Base-by-base conservation (phyloP, 208 protist species). In the Wallacemonas sp. region DNA sequence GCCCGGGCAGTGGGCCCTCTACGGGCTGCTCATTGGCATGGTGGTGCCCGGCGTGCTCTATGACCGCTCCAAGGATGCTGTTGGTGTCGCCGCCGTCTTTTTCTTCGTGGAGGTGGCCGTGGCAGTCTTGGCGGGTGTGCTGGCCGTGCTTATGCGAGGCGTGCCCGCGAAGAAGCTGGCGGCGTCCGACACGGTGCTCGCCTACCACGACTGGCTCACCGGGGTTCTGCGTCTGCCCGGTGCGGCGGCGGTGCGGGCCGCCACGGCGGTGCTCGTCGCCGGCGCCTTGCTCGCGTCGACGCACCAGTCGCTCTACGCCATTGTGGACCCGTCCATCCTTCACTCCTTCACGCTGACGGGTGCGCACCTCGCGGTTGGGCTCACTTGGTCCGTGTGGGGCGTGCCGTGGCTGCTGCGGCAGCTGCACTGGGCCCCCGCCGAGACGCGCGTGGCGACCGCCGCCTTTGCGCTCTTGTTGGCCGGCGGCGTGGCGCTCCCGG, bases 11-110 rank as follows among this genome's bases (percentile, higher is more conserved):
- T 57, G 57, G 22, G 4, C 65, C 1, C 48, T 49, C 2, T 77
- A 74, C 48, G 76, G 79, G 39, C 39, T 70, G 48, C 63, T 79
- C 26, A 64, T 68, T 0, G 81, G 81, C 25, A 65, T 86, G 64
- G 14, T 76, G 2, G 36, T 67, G 14, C 65, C 54, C 22, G 81
- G 81, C n/a, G 38, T 70, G 5, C 59, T 61, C 3, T 77, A 67
- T 1, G 81, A 86, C 36, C 3, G 57, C 14, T 16, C 74, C 23
- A 22, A 32, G 3, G 59, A 82, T 36, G 76, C 70, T 0, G 26
- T 69, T 29, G 57, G 39, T 3, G 71, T 82, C 16, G 55, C 57
- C 7, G 36, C 64, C 3, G 14, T 76, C 11, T 73, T 80, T 14
- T 57, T 70, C 0, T 54, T 36, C n/a, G 36, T 74, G 10, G 66